phyloP scores from a whole-genome alignment of 768 basidiomycete genomes.

The Lactarius sp. region DNA sequence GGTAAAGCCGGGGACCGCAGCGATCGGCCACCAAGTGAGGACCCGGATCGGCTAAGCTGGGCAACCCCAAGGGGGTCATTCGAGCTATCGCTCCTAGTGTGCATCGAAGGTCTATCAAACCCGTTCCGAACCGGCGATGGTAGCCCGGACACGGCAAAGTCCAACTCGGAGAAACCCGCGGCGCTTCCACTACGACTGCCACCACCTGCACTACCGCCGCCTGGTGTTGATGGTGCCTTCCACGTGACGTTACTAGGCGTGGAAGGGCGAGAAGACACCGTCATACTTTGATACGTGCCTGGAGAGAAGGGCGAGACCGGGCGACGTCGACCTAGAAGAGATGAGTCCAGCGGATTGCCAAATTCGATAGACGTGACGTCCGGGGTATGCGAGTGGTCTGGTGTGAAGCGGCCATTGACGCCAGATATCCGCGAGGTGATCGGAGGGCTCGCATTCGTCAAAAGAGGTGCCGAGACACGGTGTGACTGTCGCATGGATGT shows the following conservation, averaged over 20 bases:
- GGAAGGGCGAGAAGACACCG: constrained; percentile 44
- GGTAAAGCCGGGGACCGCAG: constrained; percentile 53
- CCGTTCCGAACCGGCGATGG: constrained; percentile 25
- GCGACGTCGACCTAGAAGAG: constrained; percentile 51
- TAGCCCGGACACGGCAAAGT: constrained; percentile 26
- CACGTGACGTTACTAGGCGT: constrained; percentile 80
- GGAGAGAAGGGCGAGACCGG: constrained; percentile 70
- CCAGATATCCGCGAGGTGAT: constrained; percentile 42
- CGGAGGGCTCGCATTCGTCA: constrained; percentile 34
- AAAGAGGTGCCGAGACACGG: constrained; percentile 45
- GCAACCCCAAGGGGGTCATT: constrained; percentile 27
- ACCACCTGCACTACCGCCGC: constrained; percentile 32
- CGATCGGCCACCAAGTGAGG: constrained; percentile 36
- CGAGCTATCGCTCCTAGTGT: constrained; percentile 33
- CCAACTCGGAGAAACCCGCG: constrained; percentile 35
- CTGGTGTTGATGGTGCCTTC: constrained; percentile 39
- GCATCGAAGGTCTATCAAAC: constrained; percentile 23
- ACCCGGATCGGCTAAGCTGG: constrained; percentile 19
- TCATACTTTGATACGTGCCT: constrained; percentile 54
- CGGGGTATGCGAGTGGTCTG: constrained; percentile 36
- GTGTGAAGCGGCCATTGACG: constrained; percentile 61
- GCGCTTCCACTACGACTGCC: constrained; percentile 61
- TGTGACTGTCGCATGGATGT: constrained; percentile 41
- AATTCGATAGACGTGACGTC: constrained; percentile 26
- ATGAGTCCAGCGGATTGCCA: constrained; percentile 37